Evolutionary conservation across 148 eudicot species (phyloP).

Genomic region (Pharnaceum exiguum): DNA sequence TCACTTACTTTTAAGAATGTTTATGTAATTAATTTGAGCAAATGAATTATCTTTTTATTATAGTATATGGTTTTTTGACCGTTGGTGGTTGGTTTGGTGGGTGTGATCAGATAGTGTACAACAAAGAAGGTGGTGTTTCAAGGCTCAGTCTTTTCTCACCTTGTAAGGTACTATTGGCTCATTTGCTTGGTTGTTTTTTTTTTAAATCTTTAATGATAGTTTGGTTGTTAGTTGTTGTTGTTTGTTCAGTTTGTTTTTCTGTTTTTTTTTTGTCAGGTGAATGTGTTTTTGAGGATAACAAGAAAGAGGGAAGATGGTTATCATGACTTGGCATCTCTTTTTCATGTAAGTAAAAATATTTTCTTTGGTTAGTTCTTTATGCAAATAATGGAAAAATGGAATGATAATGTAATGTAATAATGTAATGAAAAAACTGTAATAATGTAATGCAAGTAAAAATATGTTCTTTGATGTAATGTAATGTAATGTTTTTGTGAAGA

Average conservation of each 20-base stretch:
- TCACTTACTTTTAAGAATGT: not conserved
- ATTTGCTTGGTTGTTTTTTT: not conserved
- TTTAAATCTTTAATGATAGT: not conserved
- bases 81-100: conserved; percentile 6
- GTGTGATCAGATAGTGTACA: conserved; percentile 60
- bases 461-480: too few relatives aligned
- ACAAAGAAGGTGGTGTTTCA: conserved; percentile 65
- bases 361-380: not conserved
- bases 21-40: too few relatives aligned
- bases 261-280: conserved; percentile 45
- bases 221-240: not conserved
- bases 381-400: too few relatives aligned
- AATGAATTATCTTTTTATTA: not conserved
- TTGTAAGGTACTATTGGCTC: conserved; percentile 80
- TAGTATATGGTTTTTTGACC: not conserved
- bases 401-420: too few relatives aligned
- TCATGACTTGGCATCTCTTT: conserved; percentile 97
- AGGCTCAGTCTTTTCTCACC: conserved; percentile 94
- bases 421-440: too few relatives aligned
- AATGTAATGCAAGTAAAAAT: too few relatives aligned
- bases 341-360: conserved; percentile 81
- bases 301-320: conserved; percentile 88
- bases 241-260: not conserved
- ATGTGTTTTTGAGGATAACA: conserved; percentile 93
- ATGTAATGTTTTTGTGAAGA: too few relatives aligned